These are phyloP conservation scores for Pseudevernia furfuracea DNA, from an alignment of 495 filamentous ascomycete genomes.

Conservation along the genomic window DNA sequence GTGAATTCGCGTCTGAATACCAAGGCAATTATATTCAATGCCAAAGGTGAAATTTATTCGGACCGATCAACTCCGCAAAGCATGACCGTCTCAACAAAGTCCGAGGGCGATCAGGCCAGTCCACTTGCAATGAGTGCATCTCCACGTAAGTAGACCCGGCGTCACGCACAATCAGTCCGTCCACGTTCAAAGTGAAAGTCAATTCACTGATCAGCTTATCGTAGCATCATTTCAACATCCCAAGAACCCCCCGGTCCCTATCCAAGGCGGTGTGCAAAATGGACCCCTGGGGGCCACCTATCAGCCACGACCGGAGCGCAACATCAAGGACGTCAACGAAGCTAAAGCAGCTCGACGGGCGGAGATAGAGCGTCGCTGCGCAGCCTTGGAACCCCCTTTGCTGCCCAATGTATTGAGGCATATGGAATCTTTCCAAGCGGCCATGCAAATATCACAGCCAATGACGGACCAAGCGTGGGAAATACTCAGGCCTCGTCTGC, in stretches of 20 bases:
- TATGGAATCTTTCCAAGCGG: conserved; percentile 62
- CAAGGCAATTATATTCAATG: conserved; percentile 5
- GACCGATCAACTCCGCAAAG: conserved; percentile 22
- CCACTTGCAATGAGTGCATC: conserved; percentile 9
- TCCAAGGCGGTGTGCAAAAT: conserved; percentile 5
- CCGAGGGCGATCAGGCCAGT: conserved; percentile 6
- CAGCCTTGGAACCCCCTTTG: conserved; percentile 54
- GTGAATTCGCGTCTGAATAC: conserved; percentile 14
- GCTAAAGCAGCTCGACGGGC: conserved; percentile 51
- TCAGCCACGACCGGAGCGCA: conserved; percentile 33
- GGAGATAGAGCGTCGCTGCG: conserved; percentile 62
- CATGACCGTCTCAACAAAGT: conserved; percentile 4
- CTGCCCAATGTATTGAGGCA: conserved; percentile 49
- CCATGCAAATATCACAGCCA: conserved; percentile 55
- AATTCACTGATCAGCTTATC: conserved; percentile 3
- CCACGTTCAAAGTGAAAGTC: background rate
- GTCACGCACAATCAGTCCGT: background rate
- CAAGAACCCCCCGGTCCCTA: conserved; percentile 1
- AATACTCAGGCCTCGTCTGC: conserved; percentile 53
- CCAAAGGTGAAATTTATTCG: conserved; percentile 12
- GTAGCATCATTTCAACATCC: conserved; percentile 17
- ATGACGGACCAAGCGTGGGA: conserved; percentile 60
- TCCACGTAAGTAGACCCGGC: conserved; percentile 13
- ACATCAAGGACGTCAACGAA: conserved; percentile 41
- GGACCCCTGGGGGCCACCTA: conserved; percentile 9